phyloP scores from a whole-genome alignment of 2,329 filamentous ascomycete genomes.

The Neurospora crassa region DNA sequence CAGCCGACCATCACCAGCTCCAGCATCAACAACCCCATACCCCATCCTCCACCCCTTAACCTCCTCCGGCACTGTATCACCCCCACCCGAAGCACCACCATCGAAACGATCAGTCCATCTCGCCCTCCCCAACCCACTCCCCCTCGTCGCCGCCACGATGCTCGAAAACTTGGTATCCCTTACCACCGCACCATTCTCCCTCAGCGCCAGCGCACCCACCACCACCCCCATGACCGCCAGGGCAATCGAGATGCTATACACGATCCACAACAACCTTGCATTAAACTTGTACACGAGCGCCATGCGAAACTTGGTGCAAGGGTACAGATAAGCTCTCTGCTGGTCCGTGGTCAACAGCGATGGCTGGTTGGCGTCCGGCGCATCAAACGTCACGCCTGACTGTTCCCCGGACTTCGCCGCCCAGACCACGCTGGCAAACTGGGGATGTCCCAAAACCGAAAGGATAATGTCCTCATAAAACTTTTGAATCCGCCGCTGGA shows the following conservation, averaged over 20 bases:
- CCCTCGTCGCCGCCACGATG: slow-evolving; percentile 31
- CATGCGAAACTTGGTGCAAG: slow-evolving; percentile 22
- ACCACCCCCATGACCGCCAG: slow-evolving; percentile 19
- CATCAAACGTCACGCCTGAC: slow-evolving; percentile 14
- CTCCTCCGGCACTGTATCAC: slow-evolving; percentile 5
- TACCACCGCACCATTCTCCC: slow-evolving; percentile 22
- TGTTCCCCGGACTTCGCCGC: slow-evolving; percentile 21
- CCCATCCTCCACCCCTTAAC: slow-evolving; percentile 15
- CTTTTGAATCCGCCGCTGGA: slow-evolving; percentile 20
- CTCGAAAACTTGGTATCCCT: slow-evolving; percentile 30
- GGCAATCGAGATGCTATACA: slow-evolving; percentile 17
- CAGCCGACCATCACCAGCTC: background rate
- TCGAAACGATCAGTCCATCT: slow-evolving; percentile 14
- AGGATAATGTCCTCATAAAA: slow-evolving; percentile 29
- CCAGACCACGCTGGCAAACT: slow-evolving; percentile 25
- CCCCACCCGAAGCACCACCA: slow-evolving; percentile 1
- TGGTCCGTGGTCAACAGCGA: slow-evolving; percentile 1
- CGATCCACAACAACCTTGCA: slow-evolving; percentile 22
- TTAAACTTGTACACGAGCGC: slow-evolving; percentile 25
- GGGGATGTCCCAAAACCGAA: slow-evolving; percentile 25
- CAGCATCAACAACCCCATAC: slow-evolving; percentile 14
- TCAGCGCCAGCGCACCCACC: slow-evolving; percentile 23
- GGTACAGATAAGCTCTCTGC: slow-evolving; percentile 15
- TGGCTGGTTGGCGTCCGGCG: background rate
- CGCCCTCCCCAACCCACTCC: slow-evolving; percentile 27